These are phyloP conservation scores for Bolboschoenus planiculmis DNA, from an alignment of 176 grass and related monocot genomes.

Conservation along the genomic window DNA sequence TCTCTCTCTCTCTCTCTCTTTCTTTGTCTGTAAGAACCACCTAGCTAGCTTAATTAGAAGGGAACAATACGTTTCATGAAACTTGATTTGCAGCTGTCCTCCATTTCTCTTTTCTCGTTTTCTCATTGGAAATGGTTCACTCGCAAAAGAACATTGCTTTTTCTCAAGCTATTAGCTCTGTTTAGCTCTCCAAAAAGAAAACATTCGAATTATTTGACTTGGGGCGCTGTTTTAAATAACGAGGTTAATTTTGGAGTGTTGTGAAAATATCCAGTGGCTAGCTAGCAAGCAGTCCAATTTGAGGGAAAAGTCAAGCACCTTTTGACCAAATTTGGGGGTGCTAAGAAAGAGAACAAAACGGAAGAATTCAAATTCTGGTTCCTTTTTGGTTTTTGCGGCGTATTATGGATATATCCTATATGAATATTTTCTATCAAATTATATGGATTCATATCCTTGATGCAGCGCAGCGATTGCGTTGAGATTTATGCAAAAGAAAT, in stretches of 20 bases:
- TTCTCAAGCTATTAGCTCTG: neutral
- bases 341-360: neutral
- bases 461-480: too few species aligned
- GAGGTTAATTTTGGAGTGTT: neutral
- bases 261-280: neutral
- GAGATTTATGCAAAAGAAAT: too few species aligned
- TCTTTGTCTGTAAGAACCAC: too few species aligned
- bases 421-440: too few species aligned
- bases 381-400: neutral
- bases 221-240: neutral
- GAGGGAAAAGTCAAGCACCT: neutral
- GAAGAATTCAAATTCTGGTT: neutral
- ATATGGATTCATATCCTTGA: too few species aligned
- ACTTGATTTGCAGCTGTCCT: neutral
- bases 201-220: neutral
- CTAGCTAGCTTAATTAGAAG: too few species aligned
- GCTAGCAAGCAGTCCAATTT: neutral
- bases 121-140: neutral
- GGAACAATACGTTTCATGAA: too few species aligned
- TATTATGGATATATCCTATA: too few species aligned
- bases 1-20: neutral
- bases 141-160: neutral
- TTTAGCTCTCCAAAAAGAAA: too few species aligned
- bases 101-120: neutral
- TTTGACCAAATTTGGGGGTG: neutral